Base-by-base conservation (phyloP, 495 filamentous ascomycete species). In the Penicillium bialowiezense region DNA sequence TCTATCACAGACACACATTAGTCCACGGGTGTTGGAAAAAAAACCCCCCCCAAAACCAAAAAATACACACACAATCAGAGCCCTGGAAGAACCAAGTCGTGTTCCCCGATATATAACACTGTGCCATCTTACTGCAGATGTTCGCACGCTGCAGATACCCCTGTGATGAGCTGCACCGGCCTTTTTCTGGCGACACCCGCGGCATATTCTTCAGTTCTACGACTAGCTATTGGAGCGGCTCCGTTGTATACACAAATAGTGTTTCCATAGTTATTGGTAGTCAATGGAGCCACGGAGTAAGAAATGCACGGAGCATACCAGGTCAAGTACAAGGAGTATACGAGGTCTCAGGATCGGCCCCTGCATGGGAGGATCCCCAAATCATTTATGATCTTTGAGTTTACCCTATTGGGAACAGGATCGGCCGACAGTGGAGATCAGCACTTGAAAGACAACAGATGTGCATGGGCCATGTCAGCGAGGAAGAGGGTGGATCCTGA, bases 91-190 rank as follows among this genome's bases (percentile, higher is more conserved):
- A n/a, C 21, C 13, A 14, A 5, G 19, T 32, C 26, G 45, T 38
- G 33, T 20, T 10, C 23, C 23, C 23, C 42, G 31, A 45, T 36
- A 35, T 23, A 33, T 21, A 12, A 36, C 21, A 49, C 47, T n/a
- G n/a, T n/a, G n/a, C n/a, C 52, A 56, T 56, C 59, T 62, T 44
- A 59, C 55, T 56, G 59, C 59, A 54, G 46, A 15, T 41, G 21
- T 41, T 44, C 45, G 54, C 35, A 35, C 29, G 29, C 24, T 51
- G 56, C 49, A 56, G 42, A 56, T 39, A 47, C 49, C 52, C 55
- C 49, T 51, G 52, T 36, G 17, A 46, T 53, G 31, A 46, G 48
- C 55, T 58, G 58, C 55, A 50, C 34, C 36, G 55, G 55, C 45
- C 55, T 48, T 47, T 46, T 48, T 34, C 37, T 59, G 24, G 36